Evolutionary conservation across 495 filamentous ascomycete species (phyloP), one percentile per base, ranked within the genome.

Genomic region (Penicillium ucsense): DNA sequence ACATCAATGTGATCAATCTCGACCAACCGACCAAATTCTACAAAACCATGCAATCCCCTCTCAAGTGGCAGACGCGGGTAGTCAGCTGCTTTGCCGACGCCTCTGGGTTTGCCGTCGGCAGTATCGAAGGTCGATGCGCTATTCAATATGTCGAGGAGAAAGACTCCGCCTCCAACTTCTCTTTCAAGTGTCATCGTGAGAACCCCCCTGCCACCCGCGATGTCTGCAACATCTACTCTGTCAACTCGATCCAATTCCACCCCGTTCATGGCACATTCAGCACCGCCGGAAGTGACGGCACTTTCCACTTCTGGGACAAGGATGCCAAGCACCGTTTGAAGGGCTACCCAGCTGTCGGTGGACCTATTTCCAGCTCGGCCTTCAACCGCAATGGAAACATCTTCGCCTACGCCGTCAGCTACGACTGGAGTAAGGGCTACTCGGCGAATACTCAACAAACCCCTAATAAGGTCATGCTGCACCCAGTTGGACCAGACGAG

Each of bases 401-500:
- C 53, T 94, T 95, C 59, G 89, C 88, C 11, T 96, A 95, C 58
- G 84, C 89, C 5, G 78, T 94, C 31, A 89, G 86, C 56, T 96
- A 96, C 56, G 90, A 96, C 70, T 96, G 90, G 90, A 86, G 84
- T 60, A 94, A 94, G 66, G 90, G 90, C 8, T 91, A 87, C 64
- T 71, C 76, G 6, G 74, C 62, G 31, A 91, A 92, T 62, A 88
- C 63, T 31, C 80, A 76, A 20, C 73, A 81, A 51, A 75, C 78
- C 35, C 75, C 82, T 5, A 89, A 83, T 63, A 94, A 92, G 66
- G 79, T 96, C 45, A 90, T 94, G 81, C 70, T 96, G 53, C 89
- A 92, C 67, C 79, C 81, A 1, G 78, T 95, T 8, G 69, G 69
- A 38, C 75, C 72, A 27, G 87, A 92, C 49, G 88, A 92, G 64